Conservation (phyloP, 352 stramenopile genomes). For the Globisporangium splendens region DNA sequence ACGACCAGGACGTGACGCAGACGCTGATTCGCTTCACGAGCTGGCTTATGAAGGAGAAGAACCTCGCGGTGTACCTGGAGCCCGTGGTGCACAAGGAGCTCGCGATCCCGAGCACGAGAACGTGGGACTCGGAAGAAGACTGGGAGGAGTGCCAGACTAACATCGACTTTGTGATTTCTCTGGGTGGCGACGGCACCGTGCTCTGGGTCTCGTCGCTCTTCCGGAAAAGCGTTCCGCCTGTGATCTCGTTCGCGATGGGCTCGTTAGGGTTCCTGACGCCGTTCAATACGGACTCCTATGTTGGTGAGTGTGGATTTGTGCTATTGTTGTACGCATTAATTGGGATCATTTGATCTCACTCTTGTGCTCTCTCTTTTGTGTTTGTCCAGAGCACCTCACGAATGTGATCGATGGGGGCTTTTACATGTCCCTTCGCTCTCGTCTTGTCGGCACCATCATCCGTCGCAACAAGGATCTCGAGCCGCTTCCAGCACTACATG, state of each 20-base stretch:
- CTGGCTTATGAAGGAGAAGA: constrained; percentile 77
- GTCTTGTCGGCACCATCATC: constrained; percentile 69
- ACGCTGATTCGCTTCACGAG: constrained; percentile 58
- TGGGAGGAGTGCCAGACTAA: constrained; percentile 68
- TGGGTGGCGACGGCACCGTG: constrained; percentile 94
- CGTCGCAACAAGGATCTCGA: constrained; percentile 53
- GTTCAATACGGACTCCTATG: constrained; percentile 78
- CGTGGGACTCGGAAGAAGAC: constrained; percentile 53
- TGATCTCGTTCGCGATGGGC: constrained; percentile 94
- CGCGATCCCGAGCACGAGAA: constrained; percentile 46
- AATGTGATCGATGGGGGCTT: constrained; percentile 79
- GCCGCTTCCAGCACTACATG: constrained; percentile 76
- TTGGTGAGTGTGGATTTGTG: constrained; percentile 19
- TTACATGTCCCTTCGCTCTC: constrained; percentile 78
- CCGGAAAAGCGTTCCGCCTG: constrained; percentile 91
- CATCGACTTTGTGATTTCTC: constrained; percentile 91
- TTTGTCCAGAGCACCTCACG: constrained; percentile 55
- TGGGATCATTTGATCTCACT: neutral
- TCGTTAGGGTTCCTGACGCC: constrained; percentile 96
- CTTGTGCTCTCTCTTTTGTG: neutral
- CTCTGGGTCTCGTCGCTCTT: constrained; percentile 88
- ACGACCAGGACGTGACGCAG: constrained; percentile 70
- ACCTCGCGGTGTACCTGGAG: constrained; percentile 72
- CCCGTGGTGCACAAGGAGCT: constrained; percentile 70
- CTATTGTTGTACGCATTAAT: neutral